phyloP scores from a whole-genome alignment of 2,329 filamentous ascomycete species.

The Pseudopithomyces chartarum region DNA sequence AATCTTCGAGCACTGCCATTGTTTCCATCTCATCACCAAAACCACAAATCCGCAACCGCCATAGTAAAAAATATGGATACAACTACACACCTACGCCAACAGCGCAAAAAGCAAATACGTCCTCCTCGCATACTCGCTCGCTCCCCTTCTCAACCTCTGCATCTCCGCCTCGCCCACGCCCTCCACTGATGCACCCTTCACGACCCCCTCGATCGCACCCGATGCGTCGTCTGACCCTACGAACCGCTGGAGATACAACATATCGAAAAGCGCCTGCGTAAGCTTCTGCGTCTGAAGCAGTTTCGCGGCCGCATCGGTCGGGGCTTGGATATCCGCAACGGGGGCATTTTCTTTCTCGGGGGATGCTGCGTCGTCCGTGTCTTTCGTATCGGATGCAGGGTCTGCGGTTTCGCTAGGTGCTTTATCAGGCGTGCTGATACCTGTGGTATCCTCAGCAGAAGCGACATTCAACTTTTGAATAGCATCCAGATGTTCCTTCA shows the following conservation, averaged over 20 bases:
- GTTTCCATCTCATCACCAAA: no score
- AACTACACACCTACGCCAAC: conserved; percentile 49
- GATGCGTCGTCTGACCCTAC: conserved; percentile 9
- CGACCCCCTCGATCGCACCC: conserved; percentile 47
- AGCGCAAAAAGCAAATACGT: conserved; percentile 83
- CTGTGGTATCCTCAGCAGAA: not conserved
- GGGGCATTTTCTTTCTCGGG: not conserved
- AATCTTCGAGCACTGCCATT: no score
- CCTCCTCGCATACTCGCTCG: conserved; percentile 81
- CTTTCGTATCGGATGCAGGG: conserved; percentile 8
- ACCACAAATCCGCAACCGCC: no score
- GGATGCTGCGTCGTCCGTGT: conserved; percentile 2
- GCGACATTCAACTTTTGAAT: conserved; percentile 7
- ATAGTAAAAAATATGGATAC: no score
- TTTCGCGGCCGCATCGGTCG: not conserved
- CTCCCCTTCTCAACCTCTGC: conserved; percentile 64
- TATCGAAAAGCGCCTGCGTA: conserved; percentile 51
- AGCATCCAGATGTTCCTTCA: conserved; percentile 42
- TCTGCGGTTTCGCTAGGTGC: not conserved
- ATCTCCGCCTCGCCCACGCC: conserved; percentile 53
- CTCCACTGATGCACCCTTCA: conserved; percentile 44
- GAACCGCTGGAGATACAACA: conserved; percentile 48
- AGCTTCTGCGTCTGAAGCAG: conserved; percentile 31
- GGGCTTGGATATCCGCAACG: not conserved
- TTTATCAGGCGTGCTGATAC: not conserved